Evolutionary conservation across 306 rosid genomes (phyloP).

Genomic region (Fagus sylvatica): DNA sequence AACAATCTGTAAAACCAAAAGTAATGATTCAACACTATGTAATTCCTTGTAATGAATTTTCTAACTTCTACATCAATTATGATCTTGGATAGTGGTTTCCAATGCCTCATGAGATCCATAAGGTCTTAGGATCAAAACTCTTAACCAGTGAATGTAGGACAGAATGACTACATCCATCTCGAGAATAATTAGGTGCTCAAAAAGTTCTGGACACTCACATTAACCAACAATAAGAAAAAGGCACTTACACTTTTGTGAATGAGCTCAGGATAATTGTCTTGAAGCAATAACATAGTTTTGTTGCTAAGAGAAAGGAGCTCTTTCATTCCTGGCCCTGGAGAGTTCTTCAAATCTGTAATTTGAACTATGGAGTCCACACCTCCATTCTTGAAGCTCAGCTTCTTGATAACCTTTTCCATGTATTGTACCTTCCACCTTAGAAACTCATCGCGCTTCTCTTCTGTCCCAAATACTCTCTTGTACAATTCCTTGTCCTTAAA

Average conservation of each 20-base stretch:
- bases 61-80: background rate
- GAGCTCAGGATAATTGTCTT: slow-evolving; percentile 67
- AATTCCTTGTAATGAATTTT: background rate
- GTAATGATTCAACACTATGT: background rate
- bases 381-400: slow-evolving; percentile 50
- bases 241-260: slow-evolving; percentile 40
- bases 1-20: slow-evolving; percentile 48
- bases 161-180: too few relatives aligned
- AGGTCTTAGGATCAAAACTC: too few relatives aligned
- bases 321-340: slow-evolving; percentile 49
- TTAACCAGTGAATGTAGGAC: too few relatives aligned
- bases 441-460: slow-evolving; percentile 37
- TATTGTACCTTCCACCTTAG: slow-evolving; percentile 66
- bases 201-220: too few relatives aligned
- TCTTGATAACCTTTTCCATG: slow-evolving; percentile 55
- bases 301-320: slow-evolving; percentile 50
- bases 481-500: slow-evolving; percentile 45
- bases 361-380: slow-evolving; percentile 60
- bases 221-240: too few relatives aligned
- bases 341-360: slow-evolving; percentile 63
- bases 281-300: slow-evolving; percentile 45
- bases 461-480: slow-evolving; percentile 44
- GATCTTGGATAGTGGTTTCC: background rate
- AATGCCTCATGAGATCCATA: too few relatives aligned
- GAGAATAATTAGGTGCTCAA: too few relatives aligned